A percentile compares a stretch with the other conserved stretches of the same genome.
These are phyloP conservation scores for Geranomyces michiganensis DNA, from an alignment of 192 early-diverging fungal species.

Conservation along the genomic window DNA sequence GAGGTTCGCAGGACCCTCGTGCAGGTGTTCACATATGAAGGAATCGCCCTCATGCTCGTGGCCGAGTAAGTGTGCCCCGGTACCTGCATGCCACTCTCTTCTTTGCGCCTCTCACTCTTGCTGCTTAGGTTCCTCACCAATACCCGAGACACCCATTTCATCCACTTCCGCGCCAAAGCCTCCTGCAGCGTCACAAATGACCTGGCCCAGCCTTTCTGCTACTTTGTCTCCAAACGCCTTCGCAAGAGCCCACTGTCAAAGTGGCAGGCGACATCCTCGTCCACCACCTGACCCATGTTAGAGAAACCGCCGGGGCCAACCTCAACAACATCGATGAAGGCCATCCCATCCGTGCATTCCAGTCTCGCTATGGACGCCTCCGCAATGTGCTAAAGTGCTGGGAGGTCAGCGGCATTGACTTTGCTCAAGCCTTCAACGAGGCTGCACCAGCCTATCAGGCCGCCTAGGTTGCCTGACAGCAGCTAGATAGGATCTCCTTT, in stretches of 20 bases:
- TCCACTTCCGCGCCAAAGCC: no score
- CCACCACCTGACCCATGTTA: neutral
- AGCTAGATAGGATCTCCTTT: no score
- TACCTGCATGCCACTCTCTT: no score
- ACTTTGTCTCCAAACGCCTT: neutral
- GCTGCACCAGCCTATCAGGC: no score
- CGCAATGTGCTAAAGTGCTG: neutral
- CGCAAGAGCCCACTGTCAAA: neutral
- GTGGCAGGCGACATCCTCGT: neutral
- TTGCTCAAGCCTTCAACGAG: neutral
- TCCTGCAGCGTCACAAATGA: neutral
- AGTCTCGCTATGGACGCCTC: neutral
- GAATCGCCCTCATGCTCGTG: no score
- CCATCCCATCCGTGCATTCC: neutral
- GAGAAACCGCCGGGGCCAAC: neutral
- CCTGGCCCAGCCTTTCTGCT: neutral
- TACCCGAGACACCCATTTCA: no score
- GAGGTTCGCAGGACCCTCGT: no score
- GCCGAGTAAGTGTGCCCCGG: no score
- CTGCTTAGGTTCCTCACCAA: no score
- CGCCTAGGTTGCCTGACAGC: no score
- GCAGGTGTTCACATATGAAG: no score
- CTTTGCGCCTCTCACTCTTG: no score
- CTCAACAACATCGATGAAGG: neutral
- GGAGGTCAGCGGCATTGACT: neutral